Evolutionary conservation across 2,329 filamentous ascomycete species (phyloP).

Genomic region (Nemania sp.): DNA sequence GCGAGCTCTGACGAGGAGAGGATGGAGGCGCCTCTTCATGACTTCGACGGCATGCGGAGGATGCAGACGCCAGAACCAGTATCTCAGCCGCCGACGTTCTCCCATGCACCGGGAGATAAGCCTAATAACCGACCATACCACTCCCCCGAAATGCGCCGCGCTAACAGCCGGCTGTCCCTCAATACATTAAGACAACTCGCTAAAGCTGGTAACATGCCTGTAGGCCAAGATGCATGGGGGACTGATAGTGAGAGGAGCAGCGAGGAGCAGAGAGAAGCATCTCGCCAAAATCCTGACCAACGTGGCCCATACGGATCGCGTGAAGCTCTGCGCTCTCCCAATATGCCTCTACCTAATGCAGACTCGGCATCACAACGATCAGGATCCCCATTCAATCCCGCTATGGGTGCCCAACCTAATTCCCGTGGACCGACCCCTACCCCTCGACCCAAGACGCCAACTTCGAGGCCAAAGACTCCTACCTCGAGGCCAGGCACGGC

Average conservation of each 20-base stretch:
- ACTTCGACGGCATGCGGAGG: slow-evolving; percentile 66
- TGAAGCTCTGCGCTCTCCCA: slow-evolving; percentile 62
- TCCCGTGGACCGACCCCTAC: slow-evolving; percentile 52
- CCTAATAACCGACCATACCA: slow-evolving; percentile 78
- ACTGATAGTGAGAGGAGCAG: slow-evolving; percentile 50
- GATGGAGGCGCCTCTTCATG: slow-evolving; percentile 57
- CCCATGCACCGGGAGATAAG: slow-evolving; percentile 77
- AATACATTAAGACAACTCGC: slow-evolving; percentile 84
- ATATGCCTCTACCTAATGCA: slow-evolving; percentile 57
- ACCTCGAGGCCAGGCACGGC: slow-evolving; percentile 49
- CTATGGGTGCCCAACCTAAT: slow-evolving; percentile 47
- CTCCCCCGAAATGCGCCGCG: slow-evolving; percentile 80
- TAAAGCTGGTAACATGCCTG: slow-evolving; percentile 70
- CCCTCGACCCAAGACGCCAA: slow-evolving; percentile 47
- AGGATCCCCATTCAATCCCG: slow-evolving; percentile 59
- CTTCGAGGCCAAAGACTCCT: slow-evolving; percentile 41
- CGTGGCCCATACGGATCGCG: slow-evolving; percentile 61
- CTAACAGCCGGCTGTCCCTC: slow-evolving; percentile 85
- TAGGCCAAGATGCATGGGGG: slow-evolving; percentile 50
- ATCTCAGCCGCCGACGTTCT: slow-evolving; percentile 80
- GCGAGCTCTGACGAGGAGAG: slow-evolving; percentile 69
- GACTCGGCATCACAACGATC: slow-evolving; percentile 57
- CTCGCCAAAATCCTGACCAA: slow-evolving; percentile 51
- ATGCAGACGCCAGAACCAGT: slow-evolving; percentile 81
- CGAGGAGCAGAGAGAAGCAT: slow-evolving; percentile 52